phyloP scores from a whole-genome alignment of 306 rosid species.

The Prunus campanulata region DNA sequence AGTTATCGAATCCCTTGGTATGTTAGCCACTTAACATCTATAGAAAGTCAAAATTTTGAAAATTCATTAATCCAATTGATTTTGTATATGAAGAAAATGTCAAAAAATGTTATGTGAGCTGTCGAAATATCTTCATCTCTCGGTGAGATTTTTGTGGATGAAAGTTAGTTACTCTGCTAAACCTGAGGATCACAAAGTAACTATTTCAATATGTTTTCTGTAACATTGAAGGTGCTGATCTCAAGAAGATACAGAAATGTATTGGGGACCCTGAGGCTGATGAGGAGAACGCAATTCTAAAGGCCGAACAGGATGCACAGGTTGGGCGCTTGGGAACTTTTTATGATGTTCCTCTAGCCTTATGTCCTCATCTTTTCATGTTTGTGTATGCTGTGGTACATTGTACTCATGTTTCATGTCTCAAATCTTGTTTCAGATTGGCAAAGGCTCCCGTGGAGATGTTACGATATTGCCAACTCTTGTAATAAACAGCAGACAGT shows the following conservation, averaged over 20 bases:
- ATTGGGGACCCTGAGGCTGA: conserved; percentile 75
- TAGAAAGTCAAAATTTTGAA: conserved; percentile 8
- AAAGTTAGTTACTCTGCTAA: neutral
- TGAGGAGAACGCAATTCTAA: conserved; percentile 68
- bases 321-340: conserved; percentile 31
- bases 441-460: conserved; percentile 91
- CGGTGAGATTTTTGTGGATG: neutral
- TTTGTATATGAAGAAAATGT: neutral
- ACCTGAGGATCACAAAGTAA: neutral
- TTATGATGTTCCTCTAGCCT: conserved; percentile 1
- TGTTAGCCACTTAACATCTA: conserved; percentile 28
- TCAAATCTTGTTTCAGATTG: conserved; percentile 53
- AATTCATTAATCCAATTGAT: neutral
- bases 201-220: conserved; percentile 12
- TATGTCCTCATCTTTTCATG: conserved; percentile 7
- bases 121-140: neutral
- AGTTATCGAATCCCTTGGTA: conserved; percentile 87
- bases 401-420: conserved; percentile 25
- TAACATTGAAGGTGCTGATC: conserved; percentile 53
- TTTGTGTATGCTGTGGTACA: neutral
- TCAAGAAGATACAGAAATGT: conserved; percentile 68
- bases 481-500: conserved; percentile 85
- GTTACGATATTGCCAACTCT: conserved; percentile 95
- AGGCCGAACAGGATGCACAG: conserved; percentile 89
- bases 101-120: neutral